A percentile compares a stretch with the other conserved stretches of the same genome.
Conservation (phyloP, 2,329 filamentous ascomycete species). For the Claviceps paspali region DNA sequence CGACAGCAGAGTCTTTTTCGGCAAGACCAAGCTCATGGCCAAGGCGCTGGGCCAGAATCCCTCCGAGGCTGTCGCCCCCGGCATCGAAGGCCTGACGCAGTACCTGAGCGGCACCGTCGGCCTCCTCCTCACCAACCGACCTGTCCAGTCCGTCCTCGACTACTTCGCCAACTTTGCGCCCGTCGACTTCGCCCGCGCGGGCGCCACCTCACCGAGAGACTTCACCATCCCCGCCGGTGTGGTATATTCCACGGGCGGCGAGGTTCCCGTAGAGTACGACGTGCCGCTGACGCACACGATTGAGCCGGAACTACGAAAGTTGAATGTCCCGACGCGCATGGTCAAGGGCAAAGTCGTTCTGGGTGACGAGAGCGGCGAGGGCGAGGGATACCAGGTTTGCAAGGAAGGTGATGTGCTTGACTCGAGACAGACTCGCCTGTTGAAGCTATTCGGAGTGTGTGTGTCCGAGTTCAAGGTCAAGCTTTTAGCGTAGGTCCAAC, state of each 20-base stretch:
- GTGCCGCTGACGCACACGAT: constrained; percentile 75
- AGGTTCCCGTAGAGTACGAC: constrained; percentile 67
- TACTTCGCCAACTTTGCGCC: constrained; percentile 62
- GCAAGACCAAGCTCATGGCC: constrained; percentile 98
- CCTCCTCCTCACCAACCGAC: constrained; percentile 75
- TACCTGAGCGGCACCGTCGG: constrained; percentile 74
- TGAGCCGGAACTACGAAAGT: constrained; percentile 77
- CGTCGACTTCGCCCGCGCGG: constrained; percentile 84
- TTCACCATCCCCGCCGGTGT: constrained; percentile 75
- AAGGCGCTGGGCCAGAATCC: constrained; percentile 72
- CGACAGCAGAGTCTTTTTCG: constrained; percentile 77
- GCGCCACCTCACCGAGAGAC: constrained; percentile 54
- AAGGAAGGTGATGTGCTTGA: constrained; percentile 73
- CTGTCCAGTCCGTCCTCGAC: constrained; percentile 46
- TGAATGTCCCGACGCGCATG: constrained; percentile 80
- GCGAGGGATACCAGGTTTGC: constrained; percentile 59
- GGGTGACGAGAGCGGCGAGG: constrained; percentile 36
- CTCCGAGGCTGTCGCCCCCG: constrained; percentile 67
- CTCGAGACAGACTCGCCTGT: constrained; percentile 76
- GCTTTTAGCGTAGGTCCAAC: constrained; percentile 49
- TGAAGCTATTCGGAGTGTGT: constrained; percentile 88
- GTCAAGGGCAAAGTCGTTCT: constrained; percentile 78
- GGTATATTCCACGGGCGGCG: constrained; percentile 66
- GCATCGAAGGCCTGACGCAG: constrained; percentile 52
- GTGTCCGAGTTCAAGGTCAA: constrained; percentile 81